phyloP scores from a whole-genome alignment of 768 basidiomycete genomes.

The Suillus occidentalis region DNA sequence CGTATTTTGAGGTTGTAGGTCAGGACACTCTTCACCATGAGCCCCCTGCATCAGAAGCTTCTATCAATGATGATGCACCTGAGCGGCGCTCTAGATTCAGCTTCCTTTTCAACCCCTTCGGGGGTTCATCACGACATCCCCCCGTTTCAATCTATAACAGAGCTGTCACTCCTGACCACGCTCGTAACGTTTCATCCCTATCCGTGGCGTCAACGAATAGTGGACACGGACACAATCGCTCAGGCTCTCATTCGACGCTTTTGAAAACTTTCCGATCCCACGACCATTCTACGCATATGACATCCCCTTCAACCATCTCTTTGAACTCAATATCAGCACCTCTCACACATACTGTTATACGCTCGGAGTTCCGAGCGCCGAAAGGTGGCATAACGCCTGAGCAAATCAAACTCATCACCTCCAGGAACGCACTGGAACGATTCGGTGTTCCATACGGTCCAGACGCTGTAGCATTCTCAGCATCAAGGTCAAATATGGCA shows the following conservation, averaged over 20 bases:
- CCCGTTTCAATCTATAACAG: conserved; percentile 17
- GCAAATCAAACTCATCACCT: conserved; percentile 67
- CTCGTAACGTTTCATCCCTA: conserved; percentile 20
- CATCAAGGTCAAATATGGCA: conserved; percentile 43
- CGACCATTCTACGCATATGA: conserved; percentile 42
- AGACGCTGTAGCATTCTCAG: conserved; percentile 65
- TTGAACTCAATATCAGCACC: conserved; percentile 75
- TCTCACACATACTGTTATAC: conserved; percentile 67
- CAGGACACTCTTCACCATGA: conserved; percentile 17
- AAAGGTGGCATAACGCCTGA: conserved; percentile 47
- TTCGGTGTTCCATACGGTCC: conserved; percentile 79
- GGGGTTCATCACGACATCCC: conserved; percentile 24
- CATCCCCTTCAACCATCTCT: conserved; percentile 69
- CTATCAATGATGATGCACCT: neutral
- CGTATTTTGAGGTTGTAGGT: conserved; percentile 61
- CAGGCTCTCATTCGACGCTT: conserved; percentile 34
- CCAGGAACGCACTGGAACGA: conserved; percentile 59
- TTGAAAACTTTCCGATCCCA: conserved; percentile 36
- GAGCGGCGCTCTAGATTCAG: conserved; percentile 48
- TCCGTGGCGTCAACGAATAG: conserved; percentile 25
- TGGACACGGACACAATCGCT: conserved; percentile 35
- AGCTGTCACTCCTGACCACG: conserved; percentile 19
- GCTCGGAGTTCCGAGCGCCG: conserved; percentile 69
- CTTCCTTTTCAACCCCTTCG: conserved; percentile 45
- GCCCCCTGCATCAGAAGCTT: conserved; percentile 9